phyloP scores from a whole-genome alignment of 371 early-diverging fungal genomes.

The Conidiobolus incongruus region DNA sequence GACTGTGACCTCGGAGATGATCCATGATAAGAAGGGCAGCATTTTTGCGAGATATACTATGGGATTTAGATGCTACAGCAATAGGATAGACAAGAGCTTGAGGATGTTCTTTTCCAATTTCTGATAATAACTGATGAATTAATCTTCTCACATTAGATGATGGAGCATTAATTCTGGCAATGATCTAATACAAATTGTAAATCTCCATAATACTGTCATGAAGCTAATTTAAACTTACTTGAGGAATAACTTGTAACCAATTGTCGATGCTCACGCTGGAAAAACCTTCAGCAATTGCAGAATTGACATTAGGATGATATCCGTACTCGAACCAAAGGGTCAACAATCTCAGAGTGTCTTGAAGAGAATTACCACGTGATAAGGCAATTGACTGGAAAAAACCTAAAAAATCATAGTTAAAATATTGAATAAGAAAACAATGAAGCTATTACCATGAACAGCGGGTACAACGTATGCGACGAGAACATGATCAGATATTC shows the following conservation, averaged over 20 bases:
- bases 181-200: slow-evolving; percentile 32
- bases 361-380: slow-evolving; percentile 75
- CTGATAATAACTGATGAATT: slow-evolving; percentile 73
- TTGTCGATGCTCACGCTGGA: slow-evolving; percentile 80
- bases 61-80: slow-evolving; percentile 90
- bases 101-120: slow-evolving; percentile 88
- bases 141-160: slow-evolving; percentile 60
- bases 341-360: slow-evolving; percentile 85
- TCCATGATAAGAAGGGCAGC: slow-evolving; percentile 83
- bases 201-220: too few species aligned
- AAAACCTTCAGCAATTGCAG: slow-evolving; percentile 73
- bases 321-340: slow-evolving; percentile 96
- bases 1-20: slow-evolving; percentile 66
- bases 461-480: slow-evolving; percentile 18
- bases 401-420: slow-evolving; percentile 16
- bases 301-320: slow-evolving; percentile 62
- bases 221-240: slow-evolving; percentile 13
- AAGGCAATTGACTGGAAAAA: slow-evolving; percentile 89
- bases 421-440: neutral
- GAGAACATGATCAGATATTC: neutral
- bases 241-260: slow-evolving; percentile 97
- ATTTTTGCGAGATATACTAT: slow-evolving; percentile 44
- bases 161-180: slow-evolving; percentile 86
- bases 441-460: slow-evolving; percentile 9
- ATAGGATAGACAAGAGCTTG: slow-evolving; percentile 92